Percentiles rank a stretch among this genome's conserved stretches.
Conservation (phyloP, 2,329 filamentous ascomycete species). For the Aphanoascus verrucosus region DNA sequence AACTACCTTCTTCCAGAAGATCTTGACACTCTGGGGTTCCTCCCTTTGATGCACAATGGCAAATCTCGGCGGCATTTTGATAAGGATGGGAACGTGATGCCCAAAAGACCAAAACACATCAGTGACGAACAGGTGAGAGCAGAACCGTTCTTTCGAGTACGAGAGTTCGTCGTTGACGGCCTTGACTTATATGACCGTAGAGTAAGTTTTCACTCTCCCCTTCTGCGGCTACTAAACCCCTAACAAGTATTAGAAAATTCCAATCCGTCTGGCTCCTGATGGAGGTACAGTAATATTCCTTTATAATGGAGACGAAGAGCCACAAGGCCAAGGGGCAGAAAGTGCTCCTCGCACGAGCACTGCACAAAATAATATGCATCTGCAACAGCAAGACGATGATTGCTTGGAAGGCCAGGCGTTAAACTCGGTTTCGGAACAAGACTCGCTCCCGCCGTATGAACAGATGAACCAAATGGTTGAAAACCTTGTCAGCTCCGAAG, state of each 20-base stretch:
- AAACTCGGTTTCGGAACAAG: constrained; percentile 27
- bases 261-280: constrained; percentile 39
- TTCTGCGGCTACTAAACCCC: constrained; percentile 14
- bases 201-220: constrained; percentile 21
- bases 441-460: constrained; percentile 37
- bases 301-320: constrained; percentile 44
- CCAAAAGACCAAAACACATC: constrained; percentile 38
- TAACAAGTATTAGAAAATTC: constrained; percentile 32
- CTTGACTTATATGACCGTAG: constrained; percentile 46
- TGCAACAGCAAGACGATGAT: constrained; percentile 25
- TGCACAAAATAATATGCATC: constrained; percentile 32
- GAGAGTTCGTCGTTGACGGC: constrained; percentile 53
- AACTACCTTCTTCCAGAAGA: constrained; percentile 60
- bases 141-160: constrained; percentile 57
- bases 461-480: constrained; percentile 50
- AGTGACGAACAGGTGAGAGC: constrained; percentile 42
- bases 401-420: constrained; percentile 24
- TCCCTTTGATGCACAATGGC: constrained; percentile 45
- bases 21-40: constrained; percentile 54
- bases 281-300: constrained; percentile 39
- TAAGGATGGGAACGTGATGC: constrained; percentile 38
- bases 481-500: constrained; percentile 37
- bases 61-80: constrained; percentile 45
- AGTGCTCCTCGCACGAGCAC: constrained; percentile 32
- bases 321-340: constrained; percentile 40